A percentile compares a stretch with the other conserved stretches of the same genome.
phyloP scores from a whole-genome alignment of 148 eudicot genomes.

The Rhododendron williamsianum region DNA sequence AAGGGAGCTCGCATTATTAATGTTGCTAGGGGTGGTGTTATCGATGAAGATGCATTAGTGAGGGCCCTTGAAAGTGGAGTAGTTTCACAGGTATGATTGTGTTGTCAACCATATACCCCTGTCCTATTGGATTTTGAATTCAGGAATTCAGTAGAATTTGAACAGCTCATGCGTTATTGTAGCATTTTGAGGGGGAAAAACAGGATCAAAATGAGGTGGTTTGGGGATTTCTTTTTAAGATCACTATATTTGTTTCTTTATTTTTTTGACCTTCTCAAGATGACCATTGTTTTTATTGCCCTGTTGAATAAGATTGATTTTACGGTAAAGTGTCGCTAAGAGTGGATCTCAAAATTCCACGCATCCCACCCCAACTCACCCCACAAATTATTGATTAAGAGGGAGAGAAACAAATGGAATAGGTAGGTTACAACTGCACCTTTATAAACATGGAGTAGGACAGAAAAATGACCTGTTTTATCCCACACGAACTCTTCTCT shows the following conservation, averaged over 20 bases:
- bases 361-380: not conserved
- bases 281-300: not conserved
- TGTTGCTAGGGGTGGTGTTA: constrained; percentile 93
- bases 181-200: not conserved
- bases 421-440: not conserved
- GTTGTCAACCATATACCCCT: not conserved
- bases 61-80: constrained; percentile 77
- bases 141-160: not conserved
- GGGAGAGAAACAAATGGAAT: not conserved
- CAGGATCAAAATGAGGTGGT: not conserved
- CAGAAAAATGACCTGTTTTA: not conserved
- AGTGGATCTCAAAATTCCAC: not conserved
- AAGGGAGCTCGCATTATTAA: constrained; percentile 76
- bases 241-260: not conserved
- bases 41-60: constrained; percentile 88
- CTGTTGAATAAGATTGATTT: not conserved
- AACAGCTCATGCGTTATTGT: not conserved
- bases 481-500: not conserved
- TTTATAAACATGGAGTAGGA: not conserved
- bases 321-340: not conserved
- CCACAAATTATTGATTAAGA: not conserved
- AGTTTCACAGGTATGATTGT: constrained; percentile 64
- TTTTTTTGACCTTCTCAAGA: not conserved
- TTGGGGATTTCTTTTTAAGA: not conserved
- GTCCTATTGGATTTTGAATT: not conserved